Percentiles rank a stretch among this genome's conserved stretches.
Evolutionary conservation across 306 rosid species (phyloP).

Genomic region (Cucumis melo): DNA sequence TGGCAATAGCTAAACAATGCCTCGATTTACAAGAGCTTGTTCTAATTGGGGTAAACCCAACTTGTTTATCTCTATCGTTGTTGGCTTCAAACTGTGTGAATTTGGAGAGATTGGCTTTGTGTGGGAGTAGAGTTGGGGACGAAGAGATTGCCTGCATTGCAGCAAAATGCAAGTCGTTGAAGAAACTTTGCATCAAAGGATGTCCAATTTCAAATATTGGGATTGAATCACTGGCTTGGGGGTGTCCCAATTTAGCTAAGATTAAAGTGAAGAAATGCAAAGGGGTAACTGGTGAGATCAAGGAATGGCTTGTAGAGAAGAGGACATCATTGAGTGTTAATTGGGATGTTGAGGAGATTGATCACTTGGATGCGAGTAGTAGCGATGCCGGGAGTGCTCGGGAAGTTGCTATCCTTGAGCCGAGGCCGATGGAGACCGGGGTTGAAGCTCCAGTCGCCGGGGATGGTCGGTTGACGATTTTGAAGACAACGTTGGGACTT

Average conservation of each 20-base stretch:
- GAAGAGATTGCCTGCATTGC: slow-evolving; percentile 68
- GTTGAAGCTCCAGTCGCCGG: not conserved
- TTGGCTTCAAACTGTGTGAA: slow-evolving; percentile 54
- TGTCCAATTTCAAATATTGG: slow-evolving; percentile 70
- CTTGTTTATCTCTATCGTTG: slow-evolving; percentile 28
- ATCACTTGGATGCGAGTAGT: slow-evolving; percentile 26
- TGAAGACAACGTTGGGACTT: not conserved
- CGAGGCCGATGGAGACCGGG: not conserved
- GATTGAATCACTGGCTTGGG: slow-evolving; percentile 49
- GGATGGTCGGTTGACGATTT: not conserved
- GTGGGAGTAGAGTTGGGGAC: slow-evolving; percentile 69
- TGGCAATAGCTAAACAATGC: slow-evolving; percentile 45
- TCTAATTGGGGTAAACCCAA: slow-evolving; percentile 59
- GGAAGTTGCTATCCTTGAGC: not conserved
- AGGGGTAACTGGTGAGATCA: slow-evolving; percentile 43
- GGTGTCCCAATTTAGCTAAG: slow-evolving; percentile 73
- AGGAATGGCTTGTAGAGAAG: slow-evolving; percentile 47
- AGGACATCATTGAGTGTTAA: slow-evolving; percentile 44
- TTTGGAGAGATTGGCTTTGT: slow-evolving; percentile 64
- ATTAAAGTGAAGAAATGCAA: slow-evolving; percentile 73
- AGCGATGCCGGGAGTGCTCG: slow-evolving; percentile 12
- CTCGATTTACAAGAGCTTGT: slow-evolving; percentile 65
- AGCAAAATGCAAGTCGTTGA: slow-evolving; percentile 44
- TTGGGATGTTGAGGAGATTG: slow-evolving; percentile 44
- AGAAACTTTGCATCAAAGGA: slow-evolving; percentile 71